These are phyloP conservation scores for Dissophora globulifera DNA, from an alignment of 192 early-diverging fungal species.

Conservation along the genomic window DNA sequence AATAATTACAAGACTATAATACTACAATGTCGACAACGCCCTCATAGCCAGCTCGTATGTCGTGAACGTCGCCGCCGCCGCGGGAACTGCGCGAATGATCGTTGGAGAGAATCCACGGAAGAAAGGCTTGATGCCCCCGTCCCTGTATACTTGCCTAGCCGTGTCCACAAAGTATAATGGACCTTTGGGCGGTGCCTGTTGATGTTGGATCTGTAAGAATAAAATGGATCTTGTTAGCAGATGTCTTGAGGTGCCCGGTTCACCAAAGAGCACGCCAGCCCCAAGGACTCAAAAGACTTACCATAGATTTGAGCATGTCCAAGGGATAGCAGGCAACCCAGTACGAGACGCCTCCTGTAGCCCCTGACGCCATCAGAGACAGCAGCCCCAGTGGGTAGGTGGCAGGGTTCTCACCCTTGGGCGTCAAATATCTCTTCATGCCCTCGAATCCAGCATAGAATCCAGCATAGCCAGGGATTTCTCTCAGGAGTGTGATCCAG, in stretches of 20 bases:
- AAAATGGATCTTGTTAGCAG: no score
- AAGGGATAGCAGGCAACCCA: conserved; percentile 88
- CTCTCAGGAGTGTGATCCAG: conserved; percentile 80
- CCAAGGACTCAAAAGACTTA: conserved; percentile 40
- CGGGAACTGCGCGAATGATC: conserved; percentile 70
- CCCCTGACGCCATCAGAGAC: conserved; percentile 80
- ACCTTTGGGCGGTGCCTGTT: conserved; percentile 66
- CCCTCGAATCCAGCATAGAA: conserved; percentile 90
- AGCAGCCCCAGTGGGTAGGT: conserved; percentile 57
- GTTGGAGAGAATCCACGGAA: conserved; percentile 75
- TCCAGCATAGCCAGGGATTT: conserved; percentile 86
- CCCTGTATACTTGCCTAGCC: conserved; percentile 61
- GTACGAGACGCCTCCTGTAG: conserved; percentile 81
- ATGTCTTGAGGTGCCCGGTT: no score
- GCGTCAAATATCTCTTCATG: conserved; percentile 74
- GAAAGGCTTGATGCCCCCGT: conserved; percentile 69
- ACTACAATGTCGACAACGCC: conserved; percentile 19
- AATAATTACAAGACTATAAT: not conserved
- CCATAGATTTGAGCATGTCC: conserved; percentile 85
- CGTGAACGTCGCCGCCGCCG: conserved; percentile 83
- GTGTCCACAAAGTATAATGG: conserved; percentile 67
- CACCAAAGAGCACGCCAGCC: no score
- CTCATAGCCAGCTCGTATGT: conserved; percentile 76
- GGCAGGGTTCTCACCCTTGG: conserved; percentile 55
- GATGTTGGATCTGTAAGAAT: conserved; percentile 66